phyloP scores from a whole-genome alignment of 2,329 filamentous ascomycete species.

The Colletotrichum salicis region DNA sequence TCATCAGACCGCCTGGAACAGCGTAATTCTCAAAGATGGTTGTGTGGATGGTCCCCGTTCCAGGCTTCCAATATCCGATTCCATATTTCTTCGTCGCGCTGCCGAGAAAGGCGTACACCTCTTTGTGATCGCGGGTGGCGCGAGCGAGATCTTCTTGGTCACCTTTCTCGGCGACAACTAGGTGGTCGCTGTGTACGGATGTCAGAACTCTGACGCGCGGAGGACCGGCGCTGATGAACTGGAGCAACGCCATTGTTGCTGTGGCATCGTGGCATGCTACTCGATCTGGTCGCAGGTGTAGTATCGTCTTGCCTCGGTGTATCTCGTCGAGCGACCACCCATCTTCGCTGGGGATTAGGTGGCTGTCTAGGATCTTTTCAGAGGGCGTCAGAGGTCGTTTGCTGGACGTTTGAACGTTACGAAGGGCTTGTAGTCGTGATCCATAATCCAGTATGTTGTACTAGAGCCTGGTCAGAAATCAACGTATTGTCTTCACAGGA shows the following conservation, averaged over 20 bases:
- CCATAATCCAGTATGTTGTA: conserved; percentile 38
- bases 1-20: conserved; percentile 48
- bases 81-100: conserved; percentile 56
- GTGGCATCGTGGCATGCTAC: conserved; percentile 56
- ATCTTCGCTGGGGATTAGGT: conserved; percentile 44
- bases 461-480: conserved; percentile 2
- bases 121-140: conserved; percentile 43
- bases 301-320: conserved; percentile 49
- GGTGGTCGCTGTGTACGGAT: conserved; percentile 52
- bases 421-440: conserved; percentile 32
- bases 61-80: conserved; percentile 53
- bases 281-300: conserved; percentile 49
- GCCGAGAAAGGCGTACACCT: conserved; percentile 52
- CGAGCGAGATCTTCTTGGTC: conserved; percentile 43
- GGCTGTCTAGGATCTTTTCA: conserved; percentile 53
- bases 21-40: conserved; percentile 54
- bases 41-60: conserved; percentile 50
- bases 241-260: conserved; percentile 53
- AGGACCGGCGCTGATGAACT: conserved; percentile 54
- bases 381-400: conserved; percentile 47
- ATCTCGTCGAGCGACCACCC: conserved; percentile 43
- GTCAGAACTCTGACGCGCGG: conserved; percentile 50
- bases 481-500: not conserved
- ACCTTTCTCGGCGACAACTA: conserved; percentile 46
- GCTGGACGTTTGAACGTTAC: conserved; percentile 28